phyloP scores from a whole-genome alignment of 2,329 filamentous ascomycete species.

The Penicillium sclerotiorum region DNA sequence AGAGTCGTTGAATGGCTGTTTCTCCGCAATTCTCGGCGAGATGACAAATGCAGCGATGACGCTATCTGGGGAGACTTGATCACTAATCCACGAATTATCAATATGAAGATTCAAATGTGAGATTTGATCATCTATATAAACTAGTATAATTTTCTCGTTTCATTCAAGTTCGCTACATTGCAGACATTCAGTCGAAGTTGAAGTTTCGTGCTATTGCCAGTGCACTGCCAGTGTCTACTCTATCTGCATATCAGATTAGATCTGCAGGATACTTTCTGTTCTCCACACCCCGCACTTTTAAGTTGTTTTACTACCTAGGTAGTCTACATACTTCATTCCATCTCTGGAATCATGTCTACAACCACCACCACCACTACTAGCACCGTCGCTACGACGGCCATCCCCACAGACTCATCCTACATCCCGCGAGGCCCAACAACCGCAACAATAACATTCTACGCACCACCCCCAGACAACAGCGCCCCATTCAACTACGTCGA shows the following conservation, averaged over 20 bases:
- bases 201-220: not conserved
- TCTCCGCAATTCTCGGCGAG: constrained; percentile 16
- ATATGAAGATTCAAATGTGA: not conserved
- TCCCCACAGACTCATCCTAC: constrained; percentile 27
- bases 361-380: constrained; percentile 29
- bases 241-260: not conserved
- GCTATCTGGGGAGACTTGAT: constrained; percentile 5
- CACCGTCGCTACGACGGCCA: constrained; percentile 17
- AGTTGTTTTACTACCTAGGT: not conserved
- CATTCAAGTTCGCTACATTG: too few species aligned
- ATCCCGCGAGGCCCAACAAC: constrained; percentile 64
- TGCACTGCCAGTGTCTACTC: not conserved
- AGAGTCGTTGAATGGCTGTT: constrained; percentile 9
- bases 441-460: constrained; percentile 67
- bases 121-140: not conserved
- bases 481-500: constrained; percentile 70
- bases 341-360: constrained; percentile 1
- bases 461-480: constrained; percentile 61
- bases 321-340: not conserved
- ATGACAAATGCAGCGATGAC: constrained; percentile 21
- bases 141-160: not conserved
- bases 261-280: not conserved
- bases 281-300: not conserved
- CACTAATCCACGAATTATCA: constrained; percentile 11
- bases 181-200: not conserved